Evolutionary conservation across 129 eudicot species (phyloP).

Genomic region (Pulicaria dysenterica): DNA sequence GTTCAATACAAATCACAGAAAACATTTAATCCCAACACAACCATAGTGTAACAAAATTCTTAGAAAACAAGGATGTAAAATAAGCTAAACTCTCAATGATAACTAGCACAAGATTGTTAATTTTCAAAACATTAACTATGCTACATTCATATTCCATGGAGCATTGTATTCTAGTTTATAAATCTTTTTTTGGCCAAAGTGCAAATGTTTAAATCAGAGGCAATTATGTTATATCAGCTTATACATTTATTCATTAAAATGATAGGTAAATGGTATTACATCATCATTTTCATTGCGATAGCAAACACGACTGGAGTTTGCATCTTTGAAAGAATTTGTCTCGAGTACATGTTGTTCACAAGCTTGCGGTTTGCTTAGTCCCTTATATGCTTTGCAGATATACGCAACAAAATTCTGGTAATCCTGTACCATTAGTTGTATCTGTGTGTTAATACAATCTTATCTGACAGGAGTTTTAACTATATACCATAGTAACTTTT

Average conservation of each 20-base stretch:
- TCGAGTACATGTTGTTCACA: conserved; percentile 42
- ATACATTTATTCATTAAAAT: conserved; percentile 2
- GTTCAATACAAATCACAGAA: no score
- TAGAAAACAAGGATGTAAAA: no score
- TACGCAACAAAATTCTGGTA: conserved; percentile 65
- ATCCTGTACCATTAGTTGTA: conserved; percentile 49
- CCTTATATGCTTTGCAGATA: conserved; percentile 71
- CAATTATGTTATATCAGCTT: not conserved
- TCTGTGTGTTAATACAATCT: conserved; percentile 14
- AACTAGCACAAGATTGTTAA: not conserved
- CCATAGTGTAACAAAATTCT: not conserved
- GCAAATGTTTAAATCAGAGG: not conserved
- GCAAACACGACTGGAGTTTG: conserved; percentile 46
- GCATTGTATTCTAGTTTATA: not conserved
- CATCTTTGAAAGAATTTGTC: conserved; percentile 27
- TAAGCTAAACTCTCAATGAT: not conserved
- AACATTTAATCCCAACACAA: no score
- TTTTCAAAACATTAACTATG: not conserved
- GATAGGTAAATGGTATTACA: conserved; percentile 24
- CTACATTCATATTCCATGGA: conserved; percentile 7
- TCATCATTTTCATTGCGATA: conserved; percentile 25
- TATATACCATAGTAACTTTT: no score
- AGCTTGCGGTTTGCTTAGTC: conserved; percentile 44
- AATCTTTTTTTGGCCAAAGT: not conserved
- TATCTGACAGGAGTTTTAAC: no score